These are phyloP conservation scores for Amesomyces nigricolor DNA, from an alignment of 2,329 filamentous ascomycete species.

Conservation along the genomic window DNA sequence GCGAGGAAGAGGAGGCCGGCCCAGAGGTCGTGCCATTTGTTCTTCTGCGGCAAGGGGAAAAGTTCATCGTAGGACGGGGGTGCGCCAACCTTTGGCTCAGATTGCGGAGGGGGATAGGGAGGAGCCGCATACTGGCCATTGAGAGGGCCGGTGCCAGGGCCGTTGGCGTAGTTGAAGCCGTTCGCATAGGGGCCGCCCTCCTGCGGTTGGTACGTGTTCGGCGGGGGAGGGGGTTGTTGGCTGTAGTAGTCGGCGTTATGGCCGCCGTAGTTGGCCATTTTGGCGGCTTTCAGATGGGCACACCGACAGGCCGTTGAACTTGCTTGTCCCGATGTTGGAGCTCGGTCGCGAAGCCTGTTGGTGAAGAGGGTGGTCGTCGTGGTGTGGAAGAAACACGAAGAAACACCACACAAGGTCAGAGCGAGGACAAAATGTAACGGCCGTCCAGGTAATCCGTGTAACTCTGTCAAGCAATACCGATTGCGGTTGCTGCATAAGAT, in stretches of 20 bases:
- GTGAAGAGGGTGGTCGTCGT: too few relatives aligned
- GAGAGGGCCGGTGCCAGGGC: neutral
- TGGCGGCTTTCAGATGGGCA: neutral
- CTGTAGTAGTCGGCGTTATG: constrained; percentile 22
- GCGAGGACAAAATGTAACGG: too few relatives aligned
- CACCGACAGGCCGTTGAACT: too few relatives aligned
- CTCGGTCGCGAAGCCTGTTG: too few relatives aligned
- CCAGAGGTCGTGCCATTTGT: constrained; percentile 91
- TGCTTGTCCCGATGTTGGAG: too few relatives aligned
- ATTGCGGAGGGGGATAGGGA: constrained; percentile 15
- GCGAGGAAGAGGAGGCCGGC: constrained; percentile 60
- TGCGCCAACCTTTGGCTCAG: constrained; percentile 28
- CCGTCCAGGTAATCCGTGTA: too few relatives aligned
- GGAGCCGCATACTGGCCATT: constrained; percentile 20
- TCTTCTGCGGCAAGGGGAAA: constrained; percentile 67
- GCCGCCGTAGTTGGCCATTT: constrained; percentile 20
- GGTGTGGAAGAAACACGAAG: too few relatives aligned
- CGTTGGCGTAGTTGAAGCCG: constrained; percentile 6
- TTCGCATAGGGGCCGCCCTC: constrained; percentile 8
- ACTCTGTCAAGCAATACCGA: too few relatives aligned
- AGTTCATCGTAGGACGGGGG: constrained; percentile 67
- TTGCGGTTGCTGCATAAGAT: too few relatives aligned
- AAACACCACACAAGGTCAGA: too few relatives aligned
- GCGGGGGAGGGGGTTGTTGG: constrained; percentile 17
- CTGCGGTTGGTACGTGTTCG: constrained; percentile 20